A percentile compares a stretch with the other conserved stretches of the same genome.
Conservation (phyloP, 768 basidiomycete genomes). For the Leucocoprinus birnbaumii region DNA sequence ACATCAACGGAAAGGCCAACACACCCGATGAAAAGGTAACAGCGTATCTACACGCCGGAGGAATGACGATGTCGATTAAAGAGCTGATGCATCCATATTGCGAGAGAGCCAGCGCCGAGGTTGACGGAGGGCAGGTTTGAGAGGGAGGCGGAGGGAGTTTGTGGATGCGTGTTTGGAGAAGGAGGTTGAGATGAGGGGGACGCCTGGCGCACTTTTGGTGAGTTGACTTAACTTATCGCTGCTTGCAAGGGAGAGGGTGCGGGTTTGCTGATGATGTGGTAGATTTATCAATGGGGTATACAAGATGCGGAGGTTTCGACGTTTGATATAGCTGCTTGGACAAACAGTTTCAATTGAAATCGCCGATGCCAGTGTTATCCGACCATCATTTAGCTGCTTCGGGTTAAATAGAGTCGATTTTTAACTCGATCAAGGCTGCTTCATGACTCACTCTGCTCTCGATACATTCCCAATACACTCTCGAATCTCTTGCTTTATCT, state of each 20-base stretch:
- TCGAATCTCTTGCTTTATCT: too few relatives aligned
- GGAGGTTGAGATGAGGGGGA: constrained; percentile 77
- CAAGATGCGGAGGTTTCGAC: constrained; percentile 3
- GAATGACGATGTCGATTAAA: constrained; percentile 96
- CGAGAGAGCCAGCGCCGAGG: constrained; percentile 93
- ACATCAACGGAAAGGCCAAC: constrained; percentile 25
- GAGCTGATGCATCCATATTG: constrained; percentile 96
- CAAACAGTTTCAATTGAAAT: background rate
- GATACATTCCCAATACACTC: too few relatives aligned
- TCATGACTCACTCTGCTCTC: too few relatives aligned
- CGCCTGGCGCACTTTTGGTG: constrained; percentile 85
- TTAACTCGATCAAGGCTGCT: too few relatives aligned
- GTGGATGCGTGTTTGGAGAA: constrained; percentile 90
- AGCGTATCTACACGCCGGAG: constrained; percentile 84
- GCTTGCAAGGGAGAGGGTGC: too few relatives aligned
- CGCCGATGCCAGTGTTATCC: too few relatives aligned
- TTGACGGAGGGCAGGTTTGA: constrained; percentile 67
- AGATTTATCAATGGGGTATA: constrained; percentile 9
- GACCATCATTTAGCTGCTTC: too few relatives aligned
- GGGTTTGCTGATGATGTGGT: background rate
- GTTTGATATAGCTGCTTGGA: constrained; percentile 9
- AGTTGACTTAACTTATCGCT: constrained; percentile 22
- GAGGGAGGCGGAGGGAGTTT: constrained; percentile 73
- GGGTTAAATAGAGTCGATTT: too few relatives aligned
- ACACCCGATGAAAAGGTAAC: constrained; percentile 49